A percentile compares a stretch with the other conserved stretches of the same genome.
These are phyloP conservation scores for Linnemannia elongata DNA, from an alignment of 192 early-diverging fungal species.

Conservation along the genomic window DNA sequence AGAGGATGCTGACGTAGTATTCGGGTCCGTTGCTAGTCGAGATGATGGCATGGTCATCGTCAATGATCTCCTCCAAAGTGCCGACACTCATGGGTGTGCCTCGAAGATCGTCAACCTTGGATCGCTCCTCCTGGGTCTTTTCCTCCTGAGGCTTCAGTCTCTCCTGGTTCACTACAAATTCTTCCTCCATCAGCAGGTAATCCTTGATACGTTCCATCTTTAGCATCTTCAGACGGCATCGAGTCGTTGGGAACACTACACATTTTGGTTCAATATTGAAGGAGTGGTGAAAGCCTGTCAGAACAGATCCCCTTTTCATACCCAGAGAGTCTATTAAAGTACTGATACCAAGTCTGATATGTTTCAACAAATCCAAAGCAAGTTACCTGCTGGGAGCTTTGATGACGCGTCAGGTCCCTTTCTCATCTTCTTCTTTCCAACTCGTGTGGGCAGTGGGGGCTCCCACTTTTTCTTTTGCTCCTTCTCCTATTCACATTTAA, in stretches of 20 bases:
- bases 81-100: constrained; percentile 98
- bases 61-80: constrained; percentile 98
- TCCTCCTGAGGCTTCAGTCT: constrained; percentile 97
- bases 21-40: constrained; percentile 93
- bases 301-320: background rate
- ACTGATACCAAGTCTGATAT: background rate
- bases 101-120: constrained; percentile 94
- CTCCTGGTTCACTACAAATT: constrained; percentile 99
- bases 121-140: constrained; percentile 91
- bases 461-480: constrained; percentile 98
- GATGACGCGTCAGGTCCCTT: constrained; percentile 90
- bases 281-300: too few species aligned
- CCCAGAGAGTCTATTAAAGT: too few species aligned
- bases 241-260: constrained; percentile 95
- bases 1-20: constrained; percentile 98
- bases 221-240: constrained; percentile 97
- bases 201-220: constrained; percentile 99
- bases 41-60: constrained; percentile 99
- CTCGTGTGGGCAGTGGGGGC: constrained; percentile 97
- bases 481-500: constrained; percentile 61
- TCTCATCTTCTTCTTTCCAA: constrained; percentile 96
- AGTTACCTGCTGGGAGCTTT: constrained; percentile 91
- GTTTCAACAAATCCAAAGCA: background rate
- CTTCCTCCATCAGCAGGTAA: constrained; percentile 98
- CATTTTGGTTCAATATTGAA: too few species aligned